Conservation (phyloP, 1,139 yeast species). For the Pichia sp. region DNA sequence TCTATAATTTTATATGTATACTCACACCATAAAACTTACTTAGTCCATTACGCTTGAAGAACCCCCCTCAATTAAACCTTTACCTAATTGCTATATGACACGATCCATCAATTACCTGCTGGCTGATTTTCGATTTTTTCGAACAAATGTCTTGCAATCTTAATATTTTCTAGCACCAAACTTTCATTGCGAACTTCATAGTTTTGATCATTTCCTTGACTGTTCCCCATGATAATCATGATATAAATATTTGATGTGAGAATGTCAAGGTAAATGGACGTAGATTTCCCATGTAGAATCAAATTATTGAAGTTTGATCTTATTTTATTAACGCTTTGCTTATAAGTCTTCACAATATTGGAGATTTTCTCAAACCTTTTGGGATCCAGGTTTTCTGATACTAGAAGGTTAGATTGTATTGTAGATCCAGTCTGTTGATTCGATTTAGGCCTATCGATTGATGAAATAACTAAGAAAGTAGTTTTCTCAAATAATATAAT, state of each 20-base stretch:
- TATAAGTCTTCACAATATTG: conserved; percentile 87
- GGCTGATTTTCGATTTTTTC: conserved; percentile 25
- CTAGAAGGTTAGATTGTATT: neutral
- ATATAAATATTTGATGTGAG: conserved; percentile 69
- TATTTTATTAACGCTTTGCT: conserved; percentile 84
- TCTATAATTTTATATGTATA: conserved; percentile 51
- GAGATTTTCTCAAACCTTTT: conserved; percentile 91
- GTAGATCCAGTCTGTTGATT: neutral
- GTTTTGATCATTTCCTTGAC: conserved; percentile 23
- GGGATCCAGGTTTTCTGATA: conserved; percentile 51
- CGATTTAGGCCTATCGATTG: conserved; percentile 41
- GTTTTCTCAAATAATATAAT: conserved; percentile 89
- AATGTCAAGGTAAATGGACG: conserved; percentile 62
- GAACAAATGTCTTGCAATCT: conserved; percentile 61
- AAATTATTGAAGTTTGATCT: conserved; percentile 78
- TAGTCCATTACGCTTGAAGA: too few relatives aligned
- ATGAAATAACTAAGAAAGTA: conserved; percentile 82
- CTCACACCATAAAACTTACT: too few relatives aligned
- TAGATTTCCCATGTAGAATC: conserved; percentile 65
- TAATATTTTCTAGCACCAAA: conserved; percentile 58
- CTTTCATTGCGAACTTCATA: conserved; percentile 49
- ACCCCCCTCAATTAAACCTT: too few relatives aligned
- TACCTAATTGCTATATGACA: too few relatives aligned
- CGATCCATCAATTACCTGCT: too few relatives aligned
- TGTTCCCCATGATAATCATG: conserved; percentile 51